Conservation (phyloP, 257 asterid genomes). For the Fraxinus excelsior region DNA sequence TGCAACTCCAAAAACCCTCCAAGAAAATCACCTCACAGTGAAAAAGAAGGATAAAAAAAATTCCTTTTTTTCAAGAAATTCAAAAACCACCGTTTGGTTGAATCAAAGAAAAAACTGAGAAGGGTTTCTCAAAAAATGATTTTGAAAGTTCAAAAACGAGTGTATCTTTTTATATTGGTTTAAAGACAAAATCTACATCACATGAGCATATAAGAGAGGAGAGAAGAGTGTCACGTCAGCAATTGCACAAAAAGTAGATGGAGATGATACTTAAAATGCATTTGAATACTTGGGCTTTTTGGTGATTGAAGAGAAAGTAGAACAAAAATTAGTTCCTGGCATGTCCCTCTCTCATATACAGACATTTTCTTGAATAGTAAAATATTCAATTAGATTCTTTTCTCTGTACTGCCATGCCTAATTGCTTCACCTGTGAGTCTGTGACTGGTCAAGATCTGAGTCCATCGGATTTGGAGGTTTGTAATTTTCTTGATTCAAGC, state of each 20-base stretch:
- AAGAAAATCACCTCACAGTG: too few relatives aligned
- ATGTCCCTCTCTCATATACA: background rate
- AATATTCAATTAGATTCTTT: background rate
- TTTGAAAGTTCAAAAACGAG: background rate
- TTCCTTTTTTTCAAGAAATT: too few relatives aligned
- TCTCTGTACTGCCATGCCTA: background rate
- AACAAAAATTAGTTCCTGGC: background rate
- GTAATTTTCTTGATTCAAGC: background rate
- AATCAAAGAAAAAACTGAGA: background rate
- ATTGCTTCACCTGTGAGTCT: background rate
- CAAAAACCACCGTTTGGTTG: background rate
- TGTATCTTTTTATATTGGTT: background rate
- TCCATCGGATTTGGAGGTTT: background rate
- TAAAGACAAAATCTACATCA: slow-evolving; percentile 1
- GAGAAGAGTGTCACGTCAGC: slow-evolving; percentile 2
- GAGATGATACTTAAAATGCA: background rate
- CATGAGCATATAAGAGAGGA: background rate
- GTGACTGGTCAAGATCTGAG: background rate
- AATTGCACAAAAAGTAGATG: background rate
- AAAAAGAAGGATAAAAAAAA: too few relatives aligned
- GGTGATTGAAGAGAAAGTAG: background rate
- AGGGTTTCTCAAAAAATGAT: background rate
- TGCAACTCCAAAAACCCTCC: background rate
- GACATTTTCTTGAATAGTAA: background rate
- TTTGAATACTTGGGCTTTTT: background rate